A percentile compares a stretch with the other conserved stretches of the same genome.
Evolutionary conservation across 805 yeast species (phyloP).

Genomic region (Candida tibetensis): DNA sequence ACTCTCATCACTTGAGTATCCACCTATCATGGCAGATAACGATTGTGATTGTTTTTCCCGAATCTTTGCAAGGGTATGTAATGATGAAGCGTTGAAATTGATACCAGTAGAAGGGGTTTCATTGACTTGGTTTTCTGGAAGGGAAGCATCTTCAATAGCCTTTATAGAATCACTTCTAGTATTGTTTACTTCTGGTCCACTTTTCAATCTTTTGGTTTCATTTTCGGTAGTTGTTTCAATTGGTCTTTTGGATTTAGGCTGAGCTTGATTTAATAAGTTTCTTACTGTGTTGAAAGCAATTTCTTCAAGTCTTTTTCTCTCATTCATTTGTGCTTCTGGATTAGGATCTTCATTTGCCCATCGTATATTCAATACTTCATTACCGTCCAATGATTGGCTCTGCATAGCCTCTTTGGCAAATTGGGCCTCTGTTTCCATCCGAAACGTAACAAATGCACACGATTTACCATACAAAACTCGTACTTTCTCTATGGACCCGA

Average conservation of each 20-base stretch:
- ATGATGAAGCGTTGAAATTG: conserved; percentile 6
- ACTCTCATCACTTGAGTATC: conserved; percentile 34
- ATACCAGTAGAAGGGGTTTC: conserved; percentile 6
- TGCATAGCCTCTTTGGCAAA: conserved; percentile 96
- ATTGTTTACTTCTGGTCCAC: too few relatives aligned
- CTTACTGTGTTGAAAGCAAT: conserved; percentile 53
- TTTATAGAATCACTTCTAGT: too few relatives aligned
- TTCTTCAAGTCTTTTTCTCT: conserved; percentile 49
- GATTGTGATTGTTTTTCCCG: conserved; percentile 7
- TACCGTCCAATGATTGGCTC: conserved; percentile 59
- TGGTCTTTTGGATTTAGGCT: conserved; percentile 17
- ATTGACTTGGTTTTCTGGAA: conserved; percentile 6
- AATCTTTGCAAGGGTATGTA: conserved; percentile 8
- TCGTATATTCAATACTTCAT: conserved; percentile 65
- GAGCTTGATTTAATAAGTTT: conserved; percentile 35
- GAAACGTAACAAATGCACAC: conserved; percentile 77
- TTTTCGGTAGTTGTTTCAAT: conserved; percentile 1
- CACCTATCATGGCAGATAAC: conserved; percentile 16
- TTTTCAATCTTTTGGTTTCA: conserved; percentile 10
- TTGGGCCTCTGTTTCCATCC: conserved; percentile 73
- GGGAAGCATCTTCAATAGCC: background rate
- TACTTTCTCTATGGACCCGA: conserved; percentile 72
- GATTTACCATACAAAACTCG: conserved; percentile 58
- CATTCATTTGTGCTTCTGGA: conserved; percentile 56
- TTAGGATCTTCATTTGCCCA: conserved; percentile 94